Evolutionary conservation across 2,329 filamentous ascomycete species (phyloP).

Genomic region (Colletotrichum falcatum): DNA sequence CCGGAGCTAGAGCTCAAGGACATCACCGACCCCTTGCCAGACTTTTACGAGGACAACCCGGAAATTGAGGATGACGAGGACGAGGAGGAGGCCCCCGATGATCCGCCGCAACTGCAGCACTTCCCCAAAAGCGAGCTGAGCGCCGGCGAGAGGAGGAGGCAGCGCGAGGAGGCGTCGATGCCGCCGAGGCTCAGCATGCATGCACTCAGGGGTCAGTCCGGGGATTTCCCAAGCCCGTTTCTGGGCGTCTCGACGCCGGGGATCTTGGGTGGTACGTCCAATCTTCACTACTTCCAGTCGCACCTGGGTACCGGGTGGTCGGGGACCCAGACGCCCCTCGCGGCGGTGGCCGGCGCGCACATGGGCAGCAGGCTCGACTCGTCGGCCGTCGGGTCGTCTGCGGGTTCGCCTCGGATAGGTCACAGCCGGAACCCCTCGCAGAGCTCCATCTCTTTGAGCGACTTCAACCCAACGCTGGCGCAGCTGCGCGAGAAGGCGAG

Average conservation of each 20-base stretch:
- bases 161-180: slow-evolving; percentile 38
- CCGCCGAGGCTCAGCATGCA: slow-evolving; percentile 57
- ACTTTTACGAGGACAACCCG: slow-evolving; percentile 91
- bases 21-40: slow-evolving; percentile 92
- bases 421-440: slow-evolving; percentile 60
- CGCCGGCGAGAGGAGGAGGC: slow-evolving; percentile 42
- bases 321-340: slow-evolving; percentile 82
- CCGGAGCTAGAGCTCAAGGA: slow-evolving; percentile 95
- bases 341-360: slow-evolving; percentile 79
- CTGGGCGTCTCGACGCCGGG: slow-evolving; percentile 71
- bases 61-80: slow-evolving; percentile 64
- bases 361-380: slow-evolving; percentile 48
- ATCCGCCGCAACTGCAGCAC: slow-evolving; percentile 42
- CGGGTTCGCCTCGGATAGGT: slow-evolving; percentile 42
- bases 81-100: slow-evolving; percentile 53
- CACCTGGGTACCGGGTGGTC: slow-evolving; percentile 78
- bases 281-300: slow-evolving; percentile 85
- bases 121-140: slow-evolving; percentile 37
- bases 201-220: slow-evolving; percentile 43
- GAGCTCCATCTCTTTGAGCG: slow-evolving; percentile 60
- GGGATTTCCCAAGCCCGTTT: slow-evolving; percentile 67
- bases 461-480: slow-evolving; percentile 47
- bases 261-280: slow-evolving; percentile 78
- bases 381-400: slow-evolving; percentile 28
- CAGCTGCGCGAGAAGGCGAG: slow-evolving; percentile 68